These are phyloP conservation scores for Panaeolus papilionaceus DNA, from an alignment of 768 basidiomycete genomes.

Conservation along the genomic window DNA sequence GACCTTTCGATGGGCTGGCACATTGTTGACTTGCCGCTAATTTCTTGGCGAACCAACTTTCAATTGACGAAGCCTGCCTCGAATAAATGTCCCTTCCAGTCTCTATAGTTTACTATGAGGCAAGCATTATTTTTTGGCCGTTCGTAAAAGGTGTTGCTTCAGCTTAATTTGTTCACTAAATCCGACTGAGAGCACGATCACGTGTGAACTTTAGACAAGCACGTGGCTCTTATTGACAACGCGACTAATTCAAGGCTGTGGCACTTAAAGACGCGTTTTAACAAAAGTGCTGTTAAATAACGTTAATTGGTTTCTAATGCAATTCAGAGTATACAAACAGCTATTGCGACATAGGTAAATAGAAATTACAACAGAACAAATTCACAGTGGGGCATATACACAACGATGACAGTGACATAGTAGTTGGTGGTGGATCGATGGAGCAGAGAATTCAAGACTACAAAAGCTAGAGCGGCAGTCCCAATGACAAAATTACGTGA, in stretches of 20 bases:
- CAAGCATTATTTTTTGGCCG: too few relatives aligned
- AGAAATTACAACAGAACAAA: constrained; percentile 11
- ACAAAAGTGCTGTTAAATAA: not conserved
- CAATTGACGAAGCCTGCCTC: not conserved
- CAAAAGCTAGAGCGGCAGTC: constrained; percentile 16
- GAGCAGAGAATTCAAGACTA: constrained; percentile 12
- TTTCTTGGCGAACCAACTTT: not conserved
- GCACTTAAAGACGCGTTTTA: not conserved
- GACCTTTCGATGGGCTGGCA: constrained; percentile 2
- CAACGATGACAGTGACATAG: not conserved
- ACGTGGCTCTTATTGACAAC: not conserved
- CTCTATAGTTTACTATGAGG: too few relatives aligned
- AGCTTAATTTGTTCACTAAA: too few relatives aligned
- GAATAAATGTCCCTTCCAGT: too few relatives aligned
- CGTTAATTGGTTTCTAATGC: not conserved
- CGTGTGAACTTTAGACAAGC: not conserved
- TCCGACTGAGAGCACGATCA: not conserved
- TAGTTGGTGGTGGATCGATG: too few relatives aligned
- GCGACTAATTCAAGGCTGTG: not conserved
- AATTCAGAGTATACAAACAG: constrained; percentile 1
- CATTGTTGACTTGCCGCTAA: not conserved
- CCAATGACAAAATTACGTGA: not conserved
- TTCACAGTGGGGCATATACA: constrained; percentile 13
- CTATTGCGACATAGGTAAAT: not conserved
- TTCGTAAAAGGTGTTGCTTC: too few relatives aligned